Evolutionary conservation across 805 yeast genomes (phyloP), one percentile per base, ranked within the genome.

Genomic region (Wickerhamomyces alni): DNA sequence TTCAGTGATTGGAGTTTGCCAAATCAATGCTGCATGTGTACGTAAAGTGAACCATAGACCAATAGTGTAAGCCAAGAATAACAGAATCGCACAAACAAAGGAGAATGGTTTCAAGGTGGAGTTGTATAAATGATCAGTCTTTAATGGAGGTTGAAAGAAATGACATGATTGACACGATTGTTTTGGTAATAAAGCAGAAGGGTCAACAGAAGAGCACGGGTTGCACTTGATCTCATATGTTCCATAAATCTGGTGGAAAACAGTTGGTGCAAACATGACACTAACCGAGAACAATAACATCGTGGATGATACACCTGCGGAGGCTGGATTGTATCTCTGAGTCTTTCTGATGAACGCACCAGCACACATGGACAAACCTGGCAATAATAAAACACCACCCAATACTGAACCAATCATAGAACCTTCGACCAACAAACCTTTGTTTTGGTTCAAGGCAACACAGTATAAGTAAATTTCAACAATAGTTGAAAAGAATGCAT

Each of bases 271-370:
- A 62, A 93, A 79, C 79, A 89, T 87, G 3, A 86, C 93, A 36
- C 88, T 76, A 65, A 87, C 77, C 3, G 97, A 94, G 66, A 82
- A 93, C 38, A 93, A 68, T 37, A 93, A 68, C 96, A 93, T 87
- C 3, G 99, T 93, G 0, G 96, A 88, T 5, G 95, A 86, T 2
- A 93, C 99, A 45, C 98, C 96, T 0, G 99, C 98, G 40, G 95
- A 83, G 32, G 91, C 79, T 1, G 99, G 98, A 55, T 93, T 93
- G 59, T 93, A 93, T 43, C 96, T 65, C 59, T 91, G 99, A 0
- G 98, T 91, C 55, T 93, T 93, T 40, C 96, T 67, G 43, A 80
- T 83, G 28, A 89, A 63, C 0, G 99, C 98, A 46, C 99, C 99
- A 16, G 96, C 95, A 62, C 96, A 87, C 99, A 93, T 93, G 2